Base-by-base conservation (phyloP, 2,329 filamentous ascomycete genomes). In the Thielaviopsis musarum region DNA sequence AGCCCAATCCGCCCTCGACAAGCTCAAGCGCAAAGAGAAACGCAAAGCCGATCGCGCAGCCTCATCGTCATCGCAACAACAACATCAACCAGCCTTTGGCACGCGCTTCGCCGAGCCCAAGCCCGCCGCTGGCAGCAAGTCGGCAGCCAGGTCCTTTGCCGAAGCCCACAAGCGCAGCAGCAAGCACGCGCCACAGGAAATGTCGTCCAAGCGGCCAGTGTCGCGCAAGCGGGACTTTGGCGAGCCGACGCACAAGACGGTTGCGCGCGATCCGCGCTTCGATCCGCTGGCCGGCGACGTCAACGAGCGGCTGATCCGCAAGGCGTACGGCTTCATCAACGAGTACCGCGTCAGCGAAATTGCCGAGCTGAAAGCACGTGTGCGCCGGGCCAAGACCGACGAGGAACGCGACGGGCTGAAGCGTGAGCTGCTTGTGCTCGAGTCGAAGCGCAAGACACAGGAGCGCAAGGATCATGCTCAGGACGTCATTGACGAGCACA, bases 291-390 rank as follows among this genome's bases (percentile, higher is more conserved):
- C 77, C 48, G 68, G 66, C 60, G 71, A 70, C 17, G 69, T 75
- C 22, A 81, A 87, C 68, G 80, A 79, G 68, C 71, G 73, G 56
- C 80, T 79, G 64, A 71, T 84, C 38, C 79, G 79, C 62, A 83
- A 82, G 65, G 87, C 89, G 38, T 98, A 98, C 72, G 77, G 83
- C 2, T 98, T 98, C 73, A 74, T 98, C 57, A 82, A 91, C 65
- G 85, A 88, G 63, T 97, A 97, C 73, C 83, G 88, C 62, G 83
- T 84, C 22, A 77, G 79, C n/a, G 93, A 98, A 71, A 85, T 97
- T 70, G 78, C 80, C 59, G 79, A 87, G 64, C 75, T 98, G 57
- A 83, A 82, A 65, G 75, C 74, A 9, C 78, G 83, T 51, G 79
- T 93, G 66, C 83, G 81, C 68, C 74, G 74, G 69, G 69, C 72